Conservation (phyloP, 1,284 basidiomycete species). For the Leccinum pachyderme region DNA sequence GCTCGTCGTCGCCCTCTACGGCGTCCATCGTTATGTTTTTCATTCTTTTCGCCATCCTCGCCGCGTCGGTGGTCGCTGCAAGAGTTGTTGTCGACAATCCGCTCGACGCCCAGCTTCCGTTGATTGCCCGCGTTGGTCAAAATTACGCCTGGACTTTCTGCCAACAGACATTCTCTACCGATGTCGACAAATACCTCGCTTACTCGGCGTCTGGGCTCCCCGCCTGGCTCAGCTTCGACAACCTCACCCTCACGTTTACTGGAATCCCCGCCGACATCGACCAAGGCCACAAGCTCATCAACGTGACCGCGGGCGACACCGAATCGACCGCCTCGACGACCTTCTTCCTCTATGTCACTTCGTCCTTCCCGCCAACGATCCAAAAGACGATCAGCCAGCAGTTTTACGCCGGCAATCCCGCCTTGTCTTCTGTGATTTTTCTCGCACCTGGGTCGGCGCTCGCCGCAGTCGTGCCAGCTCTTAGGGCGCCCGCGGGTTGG, state of each 20-base stretch:
- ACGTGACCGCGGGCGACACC: conserved; percentile 53
- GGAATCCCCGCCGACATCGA: conserved; percentile 60
- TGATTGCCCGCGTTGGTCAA: conserved; percentile 56
- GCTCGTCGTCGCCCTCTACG: conserved; percentile 42
- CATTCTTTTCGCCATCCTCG: conserved; percentile 54
- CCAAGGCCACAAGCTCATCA: conserved; percentile 54
- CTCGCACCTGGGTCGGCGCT: conserved; percentile 58
- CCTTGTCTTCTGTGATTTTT: conserved; percentile 67
- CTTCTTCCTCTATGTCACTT: conserved; percentile 64
- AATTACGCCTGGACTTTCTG: conserved; percentile 67
- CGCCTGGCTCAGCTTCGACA: conserved; percentile 65
- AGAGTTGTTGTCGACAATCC: conserved; percentile 50
- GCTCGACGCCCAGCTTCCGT: conserved; percentile 59
- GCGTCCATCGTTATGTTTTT: conserved; percentile 58
- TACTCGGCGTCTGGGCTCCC: conserved; percentile 56
- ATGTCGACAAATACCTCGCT: conserved; percentile 38
- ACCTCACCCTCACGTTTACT: conserved; percentile 45
- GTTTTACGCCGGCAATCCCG: conserved; percentile 56
- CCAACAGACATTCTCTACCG: conserved; percentile 55
- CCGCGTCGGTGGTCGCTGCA: conserved; percentile 36
- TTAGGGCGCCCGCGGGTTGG: conserved; percentile 82
- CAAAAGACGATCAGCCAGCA: conserved; percentile 57
- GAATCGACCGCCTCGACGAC: conserved; percentile 47
- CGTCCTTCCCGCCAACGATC: conserved; percentile 53
- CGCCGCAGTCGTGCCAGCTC: conserved; percentile 49